Base-by-base conservation (phyloP, 305 asterid species). In the Ajuga reptans region DNA sequence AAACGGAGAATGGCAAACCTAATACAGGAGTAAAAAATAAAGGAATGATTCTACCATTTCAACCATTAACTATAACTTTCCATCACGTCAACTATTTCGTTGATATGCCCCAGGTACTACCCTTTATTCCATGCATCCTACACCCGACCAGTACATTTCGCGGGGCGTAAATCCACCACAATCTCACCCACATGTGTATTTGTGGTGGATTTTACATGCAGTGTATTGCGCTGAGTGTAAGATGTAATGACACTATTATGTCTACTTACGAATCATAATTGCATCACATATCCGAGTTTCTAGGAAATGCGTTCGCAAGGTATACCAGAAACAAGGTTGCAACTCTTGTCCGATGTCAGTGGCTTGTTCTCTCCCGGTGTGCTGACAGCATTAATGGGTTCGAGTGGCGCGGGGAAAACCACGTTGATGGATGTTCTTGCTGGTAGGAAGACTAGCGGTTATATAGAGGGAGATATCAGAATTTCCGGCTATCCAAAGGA, bases 351-450 rank as follows among this genome's bases (percentile, higher is more conserved):
- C 56, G 79, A 80, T 70, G 91, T 91, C 9, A 86, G 95, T 49
- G 96, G 98, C 37, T 89, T 87, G 41, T 91, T 89, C 80, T 78
- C 92, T 1, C 96, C 98, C 0, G 94, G 96, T 37, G 92, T 91
- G 68, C 92, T 91, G 54, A 86, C 96, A 16, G 98, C 98, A 18
- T 72, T 91, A 64, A 89, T 91, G 73, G 98, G 96, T 53, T 72
- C 94, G 12, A 91, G 98, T 75, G 98, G 98, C 47, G 98, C 98
- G 18, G 98, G 98, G 36, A 91, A 91, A 79, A 91, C 98, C 68
- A 91, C 98, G 37, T 73, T 91, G 83, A 84, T 89, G 98, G 98
- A 91, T 74, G 96, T 90, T 31, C 92, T 91, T 51, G 89, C 98
- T n/a, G 98, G 97, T 67, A 78, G 98, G 76, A 91, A 91, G 79